Conservation (phyloP, 129 eudicot species). For the Smallanthus sonchifolius region DNA sequence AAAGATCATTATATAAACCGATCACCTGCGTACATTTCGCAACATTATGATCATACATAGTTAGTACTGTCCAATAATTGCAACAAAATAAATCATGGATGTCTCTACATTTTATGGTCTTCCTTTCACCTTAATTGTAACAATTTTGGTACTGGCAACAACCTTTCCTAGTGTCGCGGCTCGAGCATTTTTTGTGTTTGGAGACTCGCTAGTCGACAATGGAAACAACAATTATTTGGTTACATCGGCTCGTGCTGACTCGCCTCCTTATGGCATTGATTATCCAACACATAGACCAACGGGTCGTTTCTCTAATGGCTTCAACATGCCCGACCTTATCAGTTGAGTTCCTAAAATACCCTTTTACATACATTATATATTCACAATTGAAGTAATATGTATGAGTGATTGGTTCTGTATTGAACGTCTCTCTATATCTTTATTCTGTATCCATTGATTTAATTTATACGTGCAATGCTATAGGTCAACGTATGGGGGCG, state of each 20-base stretch:
- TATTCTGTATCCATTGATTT: background rate
- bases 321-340: conserved; percentile 37
- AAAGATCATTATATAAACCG: conserved; percentile 14
- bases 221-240: conserved; percentile 40
- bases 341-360: conserved; percentile 17
- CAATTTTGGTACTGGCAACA: conserved; percentile 4
- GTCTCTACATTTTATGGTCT: conserved; percentile 16
- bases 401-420: too few relatives aligned
- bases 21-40: conserved; percentile 1
- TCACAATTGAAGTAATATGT: too few relatives aligned
- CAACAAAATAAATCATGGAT: conserved; percentile 27
- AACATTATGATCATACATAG: conserved; percentile 1
- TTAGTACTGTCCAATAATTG: conserved; percentile 8
- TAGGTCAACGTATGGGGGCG: conserved; percentile 66
- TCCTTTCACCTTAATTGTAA: background rate
- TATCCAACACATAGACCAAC: conserved; percentile 41
- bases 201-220: conserved; percentile 44
- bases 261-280: conserved; percentile 41
- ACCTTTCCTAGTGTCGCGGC: conserved; percentile 16
- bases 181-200: conserved; percentile 41
- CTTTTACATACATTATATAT: background rate
- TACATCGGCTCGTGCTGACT: conserved; percentile 40
- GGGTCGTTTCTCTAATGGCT: conserved; percentile 44
- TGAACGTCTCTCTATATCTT: too few relatives aligned
- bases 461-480: conserved; percentile 1